These are phyloP conservation scores for Zopfia rhizophila DNA, from an alignment of 2,329 filamentous ascomycete genomes.

Conservation along the genomic window DNA sequence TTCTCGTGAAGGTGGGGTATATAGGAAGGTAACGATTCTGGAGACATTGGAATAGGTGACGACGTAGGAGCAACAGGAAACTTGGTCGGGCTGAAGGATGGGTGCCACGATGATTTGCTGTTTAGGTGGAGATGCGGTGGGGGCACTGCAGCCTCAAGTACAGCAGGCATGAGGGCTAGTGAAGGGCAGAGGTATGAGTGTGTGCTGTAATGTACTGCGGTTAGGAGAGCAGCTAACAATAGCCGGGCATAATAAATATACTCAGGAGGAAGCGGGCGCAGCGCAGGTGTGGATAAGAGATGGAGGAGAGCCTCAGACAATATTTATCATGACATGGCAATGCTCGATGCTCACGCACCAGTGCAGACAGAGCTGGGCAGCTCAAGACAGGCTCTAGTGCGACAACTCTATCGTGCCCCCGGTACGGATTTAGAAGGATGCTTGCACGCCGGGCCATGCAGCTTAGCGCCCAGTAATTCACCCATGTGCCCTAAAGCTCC, in stretches of 20 bases:
- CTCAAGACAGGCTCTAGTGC: conserved; percentile 38
- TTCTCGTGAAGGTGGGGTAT: conserved; percentile 38
- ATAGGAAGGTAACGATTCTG: conserved; percentile 42
- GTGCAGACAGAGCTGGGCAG: conserved; percentile 23
- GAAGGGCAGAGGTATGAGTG: conserved; percentile 18
- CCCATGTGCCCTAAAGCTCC: conserved; percentile 23
- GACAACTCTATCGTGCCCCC: conserved; percentile 46
- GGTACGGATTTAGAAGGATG: conserved; percentile 38
- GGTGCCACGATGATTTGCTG: conserved; percentile 40
- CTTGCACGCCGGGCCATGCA: conserved; percentile 29
- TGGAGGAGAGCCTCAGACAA: conserved; percentile 24
- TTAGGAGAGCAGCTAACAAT: conserved; percentile 19
- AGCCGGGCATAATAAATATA: conserved; percentile 22
- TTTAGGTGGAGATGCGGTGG: conserved; percentile 45
- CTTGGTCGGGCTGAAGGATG: conserved; percentile 36
- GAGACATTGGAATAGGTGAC: conserved; percentile 45
- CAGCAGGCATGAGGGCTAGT: conserved; percentile 43
- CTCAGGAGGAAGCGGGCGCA: conserved; percentile 8
- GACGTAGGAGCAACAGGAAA: conserved; percentile 35
- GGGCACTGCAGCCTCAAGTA: conserved; percentile 47
- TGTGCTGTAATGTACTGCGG: conserved; percentile 15
- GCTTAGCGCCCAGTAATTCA: conserved; percentile 32
- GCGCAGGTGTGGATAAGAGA: conserved; percentile 2
- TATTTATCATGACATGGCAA: conserved; percentile 35
- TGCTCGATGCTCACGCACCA: conserved; percentile 25